Evolutionary conservation across 352 stramenopile species (phyloP), one percentile per base, ranked within the genome.

Genomic region (Phytophthora pinifolia): DNA sequence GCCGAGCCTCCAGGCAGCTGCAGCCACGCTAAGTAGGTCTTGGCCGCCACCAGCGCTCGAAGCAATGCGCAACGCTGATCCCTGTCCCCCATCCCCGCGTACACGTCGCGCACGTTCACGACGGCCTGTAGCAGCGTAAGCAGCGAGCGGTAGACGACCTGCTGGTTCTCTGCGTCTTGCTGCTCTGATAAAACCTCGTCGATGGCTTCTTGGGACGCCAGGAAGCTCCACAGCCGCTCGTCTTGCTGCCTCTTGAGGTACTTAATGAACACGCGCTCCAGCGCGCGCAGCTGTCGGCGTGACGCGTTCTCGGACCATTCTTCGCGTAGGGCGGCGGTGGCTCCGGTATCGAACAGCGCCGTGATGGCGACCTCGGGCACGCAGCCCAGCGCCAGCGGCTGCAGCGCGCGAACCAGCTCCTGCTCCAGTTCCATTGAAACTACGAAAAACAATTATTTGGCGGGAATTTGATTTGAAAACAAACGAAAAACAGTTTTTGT

Each of bases 1-100:
- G 86, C 84, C 0, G 83, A 80, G 0, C 82, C 83, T n/a, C 84
- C 83, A 6, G 83, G 86, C 27, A 94, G 45, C 55, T 92, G 83
- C 13, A 96, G 58, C 86, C 86, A 96, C 31, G 61, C 64, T 6
- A 96, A 50, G 37, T 96, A 96, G 4, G 88, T 54, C 46, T 89
- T 92, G 9, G 79, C 67, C 6, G 82, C 86, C 27, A 89, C 59
- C 4, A 93, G 52, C 22, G 81, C 83, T 51, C 82, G 88, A 12
- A 74, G 43, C 27, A 91, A 60, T 30, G 67, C 74, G 8, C 62
- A 30, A 7, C 63, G 54, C 56, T 83, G 76, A 31, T 77, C 65
- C 25, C 69, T 37, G 12, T 67, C 52, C 14, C 47, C 36, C 33
- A 88, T 42, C 12, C 27, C 59, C n/a, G 62, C 56, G 49, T 84